Percentiles rank a stretch among this genome's conserved stretches.
phyloP scores from a whole-genome alignment of 176 grass and related monocot species.

The Urochloa ruziziensis region DNA sequence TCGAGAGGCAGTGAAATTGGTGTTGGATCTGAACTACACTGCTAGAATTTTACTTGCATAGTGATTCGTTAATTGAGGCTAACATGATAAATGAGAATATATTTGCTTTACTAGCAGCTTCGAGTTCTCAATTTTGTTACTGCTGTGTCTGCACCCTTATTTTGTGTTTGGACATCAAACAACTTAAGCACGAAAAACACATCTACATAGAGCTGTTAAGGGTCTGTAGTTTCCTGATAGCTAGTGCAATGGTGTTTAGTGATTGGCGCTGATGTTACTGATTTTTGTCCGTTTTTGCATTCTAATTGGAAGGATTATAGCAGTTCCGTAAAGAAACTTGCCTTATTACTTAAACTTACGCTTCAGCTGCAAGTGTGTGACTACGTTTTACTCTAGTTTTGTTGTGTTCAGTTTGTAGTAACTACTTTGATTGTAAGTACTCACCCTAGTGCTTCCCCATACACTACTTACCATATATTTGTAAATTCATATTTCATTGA shows the following conservation, averaged over 20 bases:
- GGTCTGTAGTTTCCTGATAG: not conserved
- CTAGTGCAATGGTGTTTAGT: not conserved
- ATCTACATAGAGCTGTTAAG: not conserved
- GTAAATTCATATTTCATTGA: not conserved
- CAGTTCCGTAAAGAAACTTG: not conserved
- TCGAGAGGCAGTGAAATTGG: not conserved
- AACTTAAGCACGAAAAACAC: not conserved
- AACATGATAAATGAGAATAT: not conserved
- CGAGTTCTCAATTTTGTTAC: not conserved
- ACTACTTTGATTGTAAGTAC: not conserved
- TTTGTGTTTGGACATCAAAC: not conserved
- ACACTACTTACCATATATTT: not conserved
- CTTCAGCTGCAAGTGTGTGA: not conserved
- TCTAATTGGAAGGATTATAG: not conserved
- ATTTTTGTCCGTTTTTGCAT: not conserved
- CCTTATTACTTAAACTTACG: not conserved
- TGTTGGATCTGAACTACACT: not conserved
- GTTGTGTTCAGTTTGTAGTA: not conserved
- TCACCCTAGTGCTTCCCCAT: not conserved
- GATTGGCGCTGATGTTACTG: not conserved
- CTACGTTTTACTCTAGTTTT: conserved; percentile 1
- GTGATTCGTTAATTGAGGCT: not conserved
- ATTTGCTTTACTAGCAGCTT: not conserved
- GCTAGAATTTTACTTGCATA: not conserved
- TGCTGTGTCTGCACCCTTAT: not conserved